Conservation (phyloP, 495 filamentous ascomycete species). For the Penicillium coprophilum region DNA sequence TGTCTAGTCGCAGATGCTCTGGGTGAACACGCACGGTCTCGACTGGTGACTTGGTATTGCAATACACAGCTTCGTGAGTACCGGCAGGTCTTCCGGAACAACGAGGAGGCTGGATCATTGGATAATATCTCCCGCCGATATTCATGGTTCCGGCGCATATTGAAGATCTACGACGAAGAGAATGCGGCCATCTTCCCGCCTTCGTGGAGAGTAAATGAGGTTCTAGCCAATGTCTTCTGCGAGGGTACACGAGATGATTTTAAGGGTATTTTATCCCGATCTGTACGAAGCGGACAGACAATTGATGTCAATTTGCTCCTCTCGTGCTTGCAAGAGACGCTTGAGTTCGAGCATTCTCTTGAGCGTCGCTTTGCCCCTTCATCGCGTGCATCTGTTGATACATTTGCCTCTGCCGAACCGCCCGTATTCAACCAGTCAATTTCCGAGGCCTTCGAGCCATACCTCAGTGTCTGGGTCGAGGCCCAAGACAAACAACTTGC, state of each 20-base stretch:
- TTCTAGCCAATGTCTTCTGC: conserved; percentile 88
- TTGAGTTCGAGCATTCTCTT: conserved; percentile 93
- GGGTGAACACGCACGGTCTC: conserved; percentile 79
- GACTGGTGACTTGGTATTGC: conserved; percentile 94
- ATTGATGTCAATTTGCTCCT: conserved; percentile 91
- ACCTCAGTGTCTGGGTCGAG: conserved; percentile 95
- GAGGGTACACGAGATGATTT: conserved; percentile 95
- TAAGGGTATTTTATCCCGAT: conserved; percentile 84
- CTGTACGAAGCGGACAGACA: conserved; percentile 80
- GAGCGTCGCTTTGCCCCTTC: conserved; percentile 80
- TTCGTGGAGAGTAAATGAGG: conserved; percentile 87
- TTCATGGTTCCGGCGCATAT: conserved; percentile 92
- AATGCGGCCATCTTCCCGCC: conserved; percentile 85
- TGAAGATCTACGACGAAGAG: conserved; percentile 95
- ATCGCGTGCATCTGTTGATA: conserved; percentile 86
- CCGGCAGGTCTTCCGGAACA: conserved; percentile 89
- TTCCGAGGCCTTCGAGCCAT: conserved; percentile 96
- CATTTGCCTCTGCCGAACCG: conserved; percentile 75
- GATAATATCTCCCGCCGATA: conserved; percentile 96
- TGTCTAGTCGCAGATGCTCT: conserved; percentile 94
- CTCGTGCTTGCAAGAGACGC: conserved; percentile 90
- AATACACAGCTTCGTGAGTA: conserved; percentile 97
- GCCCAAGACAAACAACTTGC: conserved; percentile 90
- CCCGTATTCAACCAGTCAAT: conserved; percentile 87
- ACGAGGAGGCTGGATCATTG: conserved; percentile 93